phyloP scores from a whole-genome alignment of 179 eudicot genomes.

The Beta corolliflora region DNA sequence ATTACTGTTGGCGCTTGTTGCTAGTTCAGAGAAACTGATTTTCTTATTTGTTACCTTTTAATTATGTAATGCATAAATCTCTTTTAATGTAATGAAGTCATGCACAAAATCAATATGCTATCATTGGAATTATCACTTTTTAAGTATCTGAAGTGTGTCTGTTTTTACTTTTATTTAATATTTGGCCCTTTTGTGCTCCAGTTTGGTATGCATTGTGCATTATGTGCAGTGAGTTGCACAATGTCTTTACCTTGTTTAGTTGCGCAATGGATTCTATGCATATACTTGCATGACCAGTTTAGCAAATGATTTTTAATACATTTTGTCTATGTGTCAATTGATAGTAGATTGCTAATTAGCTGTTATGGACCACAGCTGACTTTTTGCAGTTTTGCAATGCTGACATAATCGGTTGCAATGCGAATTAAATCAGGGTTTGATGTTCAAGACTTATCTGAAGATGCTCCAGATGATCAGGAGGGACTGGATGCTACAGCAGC shows the following conservation, averaged over 20 bases:
- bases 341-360: background rate
- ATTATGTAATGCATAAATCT: background rate
- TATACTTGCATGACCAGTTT: background rate
- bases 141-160: background rate
- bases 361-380: conserved; percentile 5
- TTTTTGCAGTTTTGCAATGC: conserved; percentile 19
- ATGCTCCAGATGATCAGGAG: conserved; percentile 46
- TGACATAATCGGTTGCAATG: conserved; percentile 10
- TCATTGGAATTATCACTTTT: background rate
- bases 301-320: background rate
- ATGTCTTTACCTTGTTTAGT: conserved; percentile 5
- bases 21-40: background rate
- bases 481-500: conserved; percentile 51
- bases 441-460: conserved; percentile 49
- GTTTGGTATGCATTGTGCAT: background rate
- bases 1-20: background rate
- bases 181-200: background rate
- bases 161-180: background rate
- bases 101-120: background rate
- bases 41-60: background rate
- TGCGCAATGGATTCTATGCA: background rate
- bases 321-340: background rate
- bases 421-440: conserved; percentile 45
- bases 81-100: background rate
- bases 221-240: background rate